Conservation (phyloP, 306 rosid genomes). For the Quercus variabilis region DNA sequence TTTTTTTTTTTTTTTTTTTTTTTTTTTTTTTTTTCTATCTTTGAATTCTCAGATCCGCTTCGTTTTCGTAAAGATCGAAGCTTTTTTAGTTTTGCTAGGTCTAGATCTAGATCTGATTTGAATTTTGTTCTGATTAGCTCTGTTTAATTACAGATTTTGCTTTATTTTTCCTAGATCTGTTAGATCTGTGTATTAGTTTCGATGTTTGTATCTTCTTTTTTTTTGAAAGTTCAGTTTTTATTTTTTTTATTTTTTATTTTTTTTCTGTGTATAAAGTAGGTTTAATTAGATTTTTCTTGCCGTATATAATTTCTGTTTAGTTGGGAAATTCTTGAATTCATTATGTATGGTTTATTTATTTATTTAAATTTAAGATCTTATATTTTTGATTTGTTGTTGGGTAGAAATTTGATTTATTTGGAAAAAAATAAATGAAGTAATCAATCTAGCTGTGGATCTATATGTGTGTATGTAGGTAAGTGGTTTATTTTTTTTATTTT, state of each 20-base stretch:
- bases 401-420: background rate
- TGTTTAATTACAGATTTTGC: conserved; percentile 10
- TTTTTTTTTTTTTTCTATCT: background rate
- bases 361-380: too few species aligned
- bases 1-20: background rate
- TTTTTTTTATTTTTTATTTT: too few species aligned
- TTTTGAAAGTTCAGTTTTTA: background rate
- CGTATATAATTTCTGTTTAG: too few species aligned
- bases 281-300: background rate
- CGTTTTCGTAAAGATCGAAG: background rate
- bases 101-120: conserved; percentile 36
- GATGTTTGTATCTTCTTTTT: background rate
- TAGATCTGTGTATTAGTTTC: background rate
- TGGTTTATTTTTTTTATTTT: too few species aligned
- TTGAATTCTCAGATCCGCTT: conserved; percentile 31
- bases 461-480: background rate
- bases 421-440: background rate
- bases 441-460: background rate
- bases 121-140: conserved; percentile 19
- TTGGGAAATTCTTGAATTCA: too few species aligned
- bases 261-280: background rate
- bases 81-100: background rate
- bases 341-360: too few species aligned
- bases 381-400: too few species aligned
- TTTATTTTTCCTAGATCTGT: background rate